Percentiles rank a stretch among this genome's conserved stretches.
Conservation (phyloP, 2,329 filamentous ascomycete species). For the Ophiocordyceps camponoti-rufipedis region DNA sequence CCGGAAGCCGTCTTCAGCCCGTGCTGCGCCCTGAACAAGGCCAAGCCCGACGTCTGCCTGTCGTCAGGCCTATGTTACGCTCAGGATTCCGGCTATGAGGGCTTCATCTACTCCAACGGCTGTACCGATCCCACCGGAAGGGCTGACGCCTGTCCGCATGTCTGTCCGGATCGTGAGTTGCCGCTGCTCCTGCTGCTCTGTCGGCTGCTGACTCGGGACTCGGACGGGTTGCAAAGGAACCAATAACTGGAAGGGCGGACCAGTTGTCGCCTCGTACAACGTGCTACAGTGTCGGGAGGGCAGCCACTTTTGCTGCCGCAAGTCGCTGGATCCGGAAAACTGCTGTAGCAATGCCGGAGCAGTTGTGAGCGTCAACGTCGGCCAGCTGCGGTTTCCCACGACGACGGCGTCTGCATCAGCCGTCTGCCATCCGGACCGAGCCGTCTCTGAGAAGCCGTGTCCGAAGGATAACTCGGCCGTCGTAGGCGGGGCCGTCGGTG, state of each 20-base stretch:
- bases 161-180: conserved; percentile 4
- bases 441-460: conserved; percentile 1
- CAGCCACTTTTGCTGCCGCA: conserved; percentile 6
- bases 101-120: conserved; percentile 7
- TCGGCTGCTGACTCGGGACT: neutral
- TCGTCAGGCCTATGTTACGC: conserved; percentile 7
- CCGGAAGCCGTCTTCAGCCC: conserved; percentile 5
- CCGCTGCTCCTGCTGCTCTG: neutral
- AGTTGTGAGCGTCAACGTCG: conserved; percentile 1
- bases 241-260: conserved; percentile 3
- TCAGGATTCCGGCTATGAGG: conserved; percentile 3
- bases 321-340: conserved; percentile 1
- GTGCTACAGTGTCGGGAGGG: conserved; percentile 5
- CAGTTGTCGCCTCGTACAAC: conserved; percentile 1
- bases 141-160: conserved; percentile 4
- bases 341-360: conserved; percentile 5
- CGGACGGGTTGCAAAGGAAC: neutral
- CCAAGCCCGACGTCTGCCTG: conserved; percentile 6
- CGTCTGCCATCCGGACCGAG: neutral
- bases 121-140: conserved; percentile 6
- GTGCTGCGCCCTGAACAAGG: conserved; percentile 6
- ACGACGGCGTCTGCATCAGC: neutral
- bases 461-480: conserved; percentile 6
- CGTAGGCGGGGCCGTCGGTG: conserved; percentile 7
- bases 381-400: conserved; percentile 1